phyloP scores from a whole-genome alignment of 176 grass and related monocot species.

The Aechmea fasciata region DNA sequence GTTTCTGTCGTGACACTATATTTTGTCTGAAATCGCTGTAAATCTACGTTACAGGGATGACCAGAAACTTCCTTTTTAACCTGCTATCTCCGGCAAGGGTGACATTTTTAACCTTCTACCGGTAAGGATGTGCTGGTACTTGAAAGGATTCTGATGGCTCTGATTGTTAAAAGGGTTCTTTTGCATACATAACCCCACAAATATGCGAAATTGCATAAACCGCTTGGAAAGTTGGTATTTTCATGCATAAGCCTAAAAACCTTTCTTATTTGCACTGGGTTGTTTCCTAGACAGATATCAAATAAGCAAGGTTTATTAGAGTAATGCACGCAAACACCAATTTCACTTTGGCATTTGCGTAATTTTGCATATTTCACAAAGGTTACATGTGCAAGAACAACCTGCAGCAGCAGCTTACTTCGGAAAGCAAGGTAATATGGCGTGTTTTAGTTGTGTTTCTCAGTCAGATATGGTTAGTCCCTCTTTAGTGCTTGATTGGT shows the following conservation, averaged over 20 bases:
- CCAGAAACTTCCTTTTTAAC: not conserved
- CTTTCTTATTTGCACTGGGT: no score
- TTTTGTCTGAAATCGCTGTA: not conserved
- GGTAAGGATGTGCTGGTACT: not conserved
- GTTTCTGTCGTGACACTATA: not conserved
- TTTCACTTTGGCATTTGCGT: no score
- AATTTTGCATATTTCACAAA: no score
- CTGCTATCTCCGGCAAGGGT: conserved; percentile 5
- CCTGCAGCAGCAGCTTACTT: no score
- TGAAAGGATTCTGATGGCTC: no score
- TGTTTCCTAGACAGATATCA: no score
- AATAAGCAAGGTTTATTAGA: no score
- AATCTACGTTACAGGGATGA: not conserved
- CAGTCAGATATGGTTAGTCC: no score
- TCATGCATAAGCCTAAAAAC: not conserved
- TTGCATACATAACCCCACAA: not conserved
- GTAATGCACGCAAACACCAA: no score
- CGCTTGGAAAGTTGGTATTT: not conserved
- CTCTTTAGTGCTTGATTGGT: not conserved
- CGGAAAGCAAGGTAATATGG: no score
- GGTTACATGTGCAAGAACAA: no score
- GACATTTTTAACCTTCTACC: not conserved
- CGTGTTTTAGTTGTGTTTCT: no score
- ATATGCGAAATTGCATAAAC: not conserved
- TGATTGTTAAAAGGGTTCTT: not conserved